Evolutionary conservation across 1,284 basidiomycete species (phyloP).

Genomic region (Sanghuangporus baumii): DNA sequence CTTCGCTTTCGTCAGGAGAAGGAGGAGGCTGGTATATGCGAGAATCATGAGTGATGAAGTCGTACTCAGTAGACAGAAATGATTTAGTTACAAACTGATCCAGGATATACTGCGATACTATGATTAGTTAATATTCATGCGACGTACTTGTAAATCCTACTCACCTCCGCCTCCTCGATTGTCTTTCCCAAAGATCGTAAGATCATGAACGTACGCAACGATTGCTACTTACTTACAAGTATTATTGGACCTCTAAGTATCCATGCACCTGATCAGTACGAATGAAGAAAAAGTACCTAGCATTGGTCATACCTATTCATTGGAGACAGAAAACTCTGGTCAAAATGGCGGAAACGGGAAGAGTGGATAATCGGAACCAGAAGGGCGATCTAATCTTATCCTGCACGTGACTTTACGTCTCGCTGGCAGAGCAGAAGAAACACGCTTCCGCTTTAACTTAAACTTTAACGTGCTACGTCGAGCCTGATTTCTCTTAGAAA

Average conservation of each 20-base stretch:
- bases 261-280: background rate
- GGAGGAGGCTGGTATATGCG: slow-evolving; percentile 23
- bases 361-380: background rate
- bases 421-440: slow-evolving; percentile 17
- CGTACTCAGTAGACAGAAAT: background rate
- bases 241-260: slow-evolving; percentile 12
- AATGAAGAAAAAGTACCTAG: background rate
- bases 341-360: background rate
- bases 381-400: background rate
- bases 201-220: background rate
- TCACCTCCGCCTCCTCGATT: slow-evolving; percentile 28
- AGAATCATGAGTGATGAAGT: background rate
- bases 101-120: slow-evolving; percentile 23
- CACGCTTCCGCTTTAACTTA: background rate
- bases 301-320: slow-evolving; percentile 11
- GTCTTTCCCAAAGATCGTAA: slow-evolving; percentile 20
- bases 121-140: background rate
- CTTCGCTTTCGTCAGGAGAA: slow-evolving; percentile 24
- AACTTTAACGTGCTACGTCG: background rate
- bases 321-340: background rate
- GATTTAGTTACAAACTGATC: slow-evolving; percentile 24
- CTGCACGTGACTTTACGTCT: slow-evolving; percentile 4
- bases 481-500: background rate
- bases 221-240: slow-evolving; percentile 1
- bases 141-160: background rate